Evolutionary conservation across 1,139 yeast genomes (phyloP).

Genomic region (Blastobotrys petasosporus): DNA sequence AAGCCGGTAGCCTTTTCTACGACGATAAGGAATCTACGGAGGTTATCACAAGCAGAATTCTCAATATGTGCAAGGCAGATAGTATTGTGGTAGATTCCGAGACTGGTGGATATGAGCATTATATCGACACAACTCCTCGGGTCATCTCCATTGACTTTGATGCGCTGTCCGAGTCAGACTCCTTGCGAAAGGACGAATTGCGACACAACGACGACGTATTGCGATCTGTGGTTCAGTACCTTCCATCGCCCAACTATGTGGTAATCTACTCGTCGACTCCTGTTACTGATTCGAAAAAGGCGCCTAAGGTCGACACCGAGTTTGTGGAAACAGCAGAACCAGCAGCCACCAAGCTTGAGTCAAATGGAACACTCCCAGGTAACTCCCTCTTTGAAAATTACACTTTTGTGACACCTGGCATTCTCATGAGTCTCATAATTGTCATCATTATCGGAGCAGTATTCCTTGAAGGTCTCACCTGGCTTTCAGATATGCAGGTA

Average conservation of each 20-base stretch:
- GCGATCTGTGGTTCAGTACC: conserved; percentile 26
- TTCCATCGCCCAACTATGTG: conserved; percentile 33
- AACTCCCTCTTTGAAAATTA: conserved; percentile 41
- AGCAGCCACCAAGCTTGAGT: background rate
- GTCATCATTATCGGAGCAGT: conserved; percentile 48
- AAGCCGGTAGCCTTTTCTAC: conserved; percentile 14
- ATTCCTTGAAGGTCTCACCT: conserved; percentile 49
- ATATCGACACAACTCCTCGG: conserved; percentile 29
- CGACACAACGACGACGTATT: conserved; percentile 28
- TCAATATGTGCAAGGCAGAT: conserved; percentile 28
- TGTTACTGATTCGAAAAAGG: conserved; percentile 2
- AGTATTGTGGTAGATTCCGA: conserved; percentile 24
- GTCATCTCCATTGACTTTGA: conserved; percentile 29
- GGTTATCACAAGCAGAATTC: conserved; percentile 18
- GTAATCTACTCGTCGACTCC: conserved; percentile 26
- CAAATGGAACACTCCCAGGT: conserved; percentile 9
- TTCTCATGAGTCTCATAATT: conserved; percentile 62
- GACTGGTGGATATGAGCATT: conserved; percentile 25
- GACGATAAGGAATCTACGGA: conserved; percentile 7
- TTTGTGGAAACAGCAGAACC: background rate
- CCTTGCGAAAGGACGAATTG: conserved; percentile 19
- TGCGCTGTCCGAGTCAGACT: conserved; percentile 17
- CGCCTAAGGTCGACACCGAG: conserved; percentile 5
- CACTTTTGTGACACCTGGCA: conserved; percentile 54
- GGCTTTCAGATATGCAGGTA: conserved; percentile 59